Percentiles rank a stretch among this genome's conserved stretches.
Evolutionary conservation across 169 alveolate species (phyloP).

Genomic region (Plasmodium chabaudi): DNA sequence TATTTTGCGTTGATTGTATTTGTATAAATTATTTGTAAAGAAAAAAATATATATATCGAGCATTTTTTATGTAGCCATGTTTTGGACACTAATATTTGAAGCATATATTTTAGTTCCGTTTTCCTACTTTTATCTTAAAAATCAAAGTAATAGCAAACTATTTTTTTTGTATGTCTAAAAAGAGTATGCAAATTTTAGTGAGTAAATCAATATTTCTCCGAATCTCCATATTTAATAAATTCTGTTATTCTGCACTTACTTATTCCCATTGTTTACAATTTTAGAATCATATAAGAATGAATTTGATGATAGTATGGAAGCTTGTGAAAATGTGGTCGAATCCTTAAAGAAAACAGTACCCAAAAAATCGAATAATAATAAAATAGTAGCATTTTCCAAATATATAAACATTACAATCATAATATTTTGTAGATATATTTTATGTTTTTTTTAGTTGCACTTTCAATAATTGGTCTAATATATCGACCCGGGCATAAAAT

Average conservation of each 20-base stretch:
- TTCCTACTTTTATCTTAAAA: conserved; percentile 59
- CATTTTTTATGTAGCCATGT: conserved; percentile 43
- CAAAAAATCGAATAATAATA: neutral
- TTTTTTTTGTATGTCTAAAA: too few species aligned
- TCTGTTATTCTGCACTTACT: too few species aligned
- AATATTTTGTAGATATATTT: conserved; percentile 41
- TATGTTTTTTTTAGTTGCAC: conserved; percentile 37
- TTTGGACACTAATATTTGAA: conserved; percentile 59
- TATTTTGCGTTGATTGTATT: neutral
- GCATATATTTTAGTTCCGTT: conserved; percentile 63
- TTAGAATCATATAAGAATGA: conserved; percentile 48
- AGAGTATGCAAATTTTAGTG: too few species aligned
- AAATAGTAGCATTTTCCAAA: neutral
- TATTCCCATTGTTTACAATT: neutral
- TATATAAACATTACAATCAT: neutral
- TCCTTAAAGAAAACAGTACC: conserved; percentile 54
- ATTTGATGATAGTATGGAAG: conserved; percentile 52
- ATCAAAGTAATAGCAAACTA: conserved; percentile 17
- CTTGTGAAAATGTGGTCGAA: conserved; percentile 62
- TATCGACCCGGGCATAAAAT: conserved; percentile 66
- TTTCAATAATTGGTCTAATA: conserved; percentile 59
- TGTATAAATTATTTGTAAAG: too few species aligned
- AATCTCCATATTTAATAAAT: too few species aligned
- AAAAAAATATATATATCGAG: too few species aligned
- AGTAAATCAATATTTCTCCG: too few species aligned